Evolutionary conservation across 352 stramenopile species (phyloP), one percentile per base, ranked within the genome.

Genomic region (Phytopythium aichiense): DNA sequence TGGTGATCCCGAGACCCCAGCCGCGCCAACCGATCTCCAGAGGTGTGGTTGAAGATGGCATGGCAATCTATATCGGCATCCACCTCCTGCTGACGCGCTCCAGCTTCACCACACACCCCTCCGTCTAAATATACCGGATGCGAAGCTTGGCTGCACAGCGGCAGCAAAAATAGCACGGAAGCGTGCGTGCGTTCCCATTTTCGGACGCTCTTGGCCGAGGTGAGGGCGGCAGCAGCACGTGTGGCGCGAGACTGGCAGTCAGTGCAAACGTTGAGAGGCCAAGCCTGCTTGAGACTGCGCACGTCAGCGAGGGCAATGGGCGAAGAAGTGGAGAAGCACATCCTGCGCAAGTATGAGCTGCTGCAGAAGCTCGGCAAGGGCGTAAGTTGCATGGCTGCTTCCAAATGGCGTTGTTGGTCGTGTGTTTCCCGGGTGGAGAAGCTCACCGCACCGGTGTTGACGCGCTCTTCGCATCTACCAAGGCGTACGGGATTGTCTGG

Each of bases 401-500:
- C 9, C 16, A 33, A 37, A 18, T 62, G 31, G 42, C 30, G 28
- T 28, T 23, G 18, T 7, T 56, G 45, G 6, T 15, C 1, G 18
- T 7, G 46, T 52, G 23, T 1, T 35, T 52, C 12, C 12, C 22
- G 38, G 15, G 23, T 61, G 20, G 1, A 12, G 15, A 20, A 28
- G n/a, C 38, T 40, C 23, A 52, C 37, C 2, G 13, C 25, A 16
- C n/a, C 5, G 7, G 37, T 28, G 54, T 7, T 7, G 51, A 40
- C 11, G 23, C 13, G 45, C 22, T 25, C 43, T 62, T 64, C 38
- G 43, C 62, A 4, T 3, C 50, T 64, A 9, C 57, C 31, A 60
- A 97, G 84, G 93, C 91, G 7, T 98, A 98, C 60, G 95, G 96
- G 23, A 96, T 98, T 55, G 95, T 98, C 42, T 98, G 92, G 92